Evolutionary conservation across 441 rosid genomes (phyloP).

Genomic region (Pelargonium australe): DNA sequence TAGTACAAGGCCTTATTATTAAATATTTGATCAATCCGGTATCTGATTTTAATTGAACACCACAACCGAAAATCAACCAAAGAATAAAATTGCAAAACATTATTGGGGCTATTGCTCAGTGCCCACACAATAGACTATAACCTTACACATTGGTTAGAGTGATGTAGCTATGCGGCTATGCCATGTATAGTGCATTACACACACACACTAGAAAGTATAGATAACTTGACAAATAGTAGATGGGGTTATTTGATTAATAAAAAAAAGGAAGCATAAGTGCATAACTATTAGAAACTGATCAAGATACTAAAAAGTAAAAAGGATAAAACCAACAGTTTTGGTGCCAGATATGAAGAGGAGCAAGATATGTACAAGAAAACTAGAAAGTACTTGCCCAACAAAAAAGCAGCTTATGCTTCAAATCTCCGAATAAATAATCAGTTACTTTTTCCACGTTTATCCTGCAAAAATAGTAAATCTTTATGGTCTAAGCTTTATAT

Average conservation of each 20-base stretch:
- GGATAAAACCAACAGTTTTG: not conserved
- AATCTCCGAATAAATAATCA: constrained; percentile 59
- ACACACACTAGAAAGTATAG: no score
- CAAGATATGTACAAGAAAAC: not conserved
- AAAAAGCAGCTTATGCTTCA: constrained; percentile 64
- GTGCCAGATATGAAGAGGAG: not conserved
- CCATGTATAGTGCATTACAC: no score
- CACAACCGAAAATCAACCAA: no score
- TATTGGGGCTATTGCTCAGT: no score
- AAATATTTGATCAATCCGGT: no score
- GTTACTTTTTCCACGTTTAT: constrained; percentile 46
- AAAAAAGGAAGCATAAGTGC: not conserved
- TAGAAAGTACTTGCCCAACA: constrained; percentile 59
- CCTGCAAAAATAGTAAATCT: constrained; percentile 33
- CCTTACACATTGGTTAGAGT: no score
- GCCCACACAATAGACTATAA: no score
- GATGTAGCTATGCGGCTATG: no score
- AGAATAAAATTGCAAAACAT: no score
- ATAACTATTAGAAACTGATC: not conserved
- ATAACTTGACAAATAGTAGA: no score
- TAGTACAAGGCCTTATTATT: no score
- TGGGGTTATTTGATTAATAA: not conserved
- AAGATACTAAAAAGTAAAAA: not conserved
- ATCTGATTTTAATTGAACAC: no score
- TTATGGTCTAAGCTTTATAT: not conserved